A percentile compares a stretch with the other conserved stretches of the same genome.
phyloP scores from a whole-genome alignment of 257 asterid genomes.

The Solanum sitiens region DNA sequence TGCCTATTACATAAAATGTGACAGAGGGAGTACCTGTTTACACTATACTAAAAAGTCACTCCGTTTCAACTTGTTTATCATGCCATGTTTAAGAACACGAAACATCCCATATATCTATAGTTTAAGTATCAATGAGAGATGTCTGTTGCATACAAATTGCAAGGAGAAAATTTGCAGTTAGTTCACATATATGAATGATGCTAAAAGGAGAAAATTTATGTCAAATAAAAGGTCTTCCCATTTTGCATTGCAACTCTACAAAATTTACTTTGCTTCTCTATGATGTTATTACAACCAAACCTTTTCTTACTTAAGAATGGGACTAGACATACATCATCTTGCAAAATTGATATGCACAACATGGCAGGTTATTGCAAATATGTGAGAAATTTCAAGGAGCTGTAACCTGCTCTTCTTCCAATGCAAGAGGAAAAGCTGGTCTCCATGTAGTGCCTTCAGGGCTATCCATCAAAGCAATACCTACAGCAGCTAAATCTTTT shows the following conservation, averaged over 20 bases:
- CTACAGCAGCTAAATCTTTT: conserved; percentile 63
- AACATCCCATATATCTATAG: not conserved
- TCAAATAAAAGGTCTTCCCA: not conserved
- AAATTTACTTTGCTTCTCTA: not conserved
- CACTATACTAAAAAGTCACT: not conserved
- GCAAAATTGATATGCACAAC: not conserved
- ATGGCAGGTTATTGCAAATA: not conserved
- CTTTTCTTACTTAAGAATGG: not conserved
- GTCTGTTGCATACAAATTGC: not conserved
- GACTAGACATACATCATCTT: not conserved
- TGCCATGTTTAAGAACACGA: not conserved
- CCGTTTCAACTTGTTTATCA: not conserved
- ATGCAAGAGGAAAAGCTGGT: conserved; percentile 48
- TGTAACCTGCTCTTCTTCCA: conserved; percentile 33
- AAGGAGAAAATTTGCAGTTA: not conserved
- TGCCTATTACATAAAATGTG: not conserved
- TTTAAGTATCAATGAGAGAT: not conserved
- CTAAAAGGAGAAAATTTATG: not conserved
- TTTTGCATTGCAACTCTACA: not conserved
- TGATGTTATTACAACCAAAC: not conserved
- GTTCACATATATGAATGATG: not conserved
- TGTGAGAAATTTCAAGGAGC: conserved; percentile 13
- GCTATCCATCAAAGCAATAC: conserved; percentile 88
- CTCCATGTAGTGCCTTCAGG: conserved; percentile 56
- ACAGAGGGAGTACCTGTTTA: not conserved